Conservation (phyloP, 768 basidiomycete species). For the Termitomyces eurrhizus region DNA sequence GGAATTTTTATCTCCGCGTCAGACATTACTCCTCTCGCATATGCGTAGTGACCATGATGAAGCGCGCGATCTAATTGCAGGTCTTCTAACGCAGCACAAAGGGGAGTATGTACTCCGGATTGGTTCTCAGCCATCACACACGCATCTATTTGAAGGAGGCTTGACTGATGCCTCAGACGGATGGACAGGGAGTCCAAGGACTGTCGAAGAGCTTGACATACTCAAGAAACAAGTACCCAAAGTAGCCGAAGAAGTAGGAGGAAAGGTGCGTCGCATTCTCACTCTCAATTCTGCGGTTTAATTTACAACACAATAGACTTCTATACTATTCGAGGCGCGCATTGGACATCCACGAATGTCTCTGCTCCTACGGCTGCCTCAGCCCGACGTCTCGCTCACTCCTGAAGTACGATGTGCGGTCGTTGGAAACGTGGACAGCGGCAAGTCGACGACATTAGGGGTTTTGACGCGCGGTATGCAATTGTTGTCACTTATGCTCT, state of each 20-base stretch:
- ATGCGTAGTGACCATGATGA: constrained; percentile 39
- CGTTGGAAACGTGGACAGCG: constrained; percentile 92
- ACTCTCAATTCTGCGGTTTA: background rate
- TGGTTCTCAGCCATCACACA: constrained; percentile 60
- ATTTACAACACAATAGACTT: constrained; percentile 35
- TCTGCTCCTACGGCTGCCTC: constrained; percentile 69
- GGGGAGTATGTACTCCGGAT: constrained; percentile 78
- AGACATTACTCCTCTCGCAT: constrained; percentile 45
- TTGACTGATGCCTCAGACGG: constrained; percentile 40
- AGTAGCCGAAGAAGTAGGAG: constrained; percentile 73
- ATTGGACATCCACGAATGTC: constrained; percentile 51
- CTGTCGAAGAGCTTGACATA: constrained; percentile 46
- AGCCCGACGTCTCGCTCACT: constrained; percentile 69
- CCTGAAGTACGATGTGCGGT: constrained; percentile 95
- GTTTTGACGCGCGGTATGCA: constrained; percentile 85
- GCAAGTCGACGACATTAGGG: constrained; percentile 92
- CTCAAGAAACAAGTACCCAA: constrained; percentile 41
- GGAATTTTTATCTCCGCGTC: constrained; percentile 1
- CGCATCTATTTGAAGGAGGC: constrained; percentile 53
- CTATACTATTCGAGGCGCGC: constrained; percentile 46
- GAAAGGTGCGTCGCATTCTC: constrained; percentile 46
- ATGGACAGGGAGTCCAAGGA: constrained; percentile 52
- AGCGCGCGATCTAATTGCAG: constrained; percentile 63
- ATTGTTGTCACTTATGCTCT: constrained; percentile 4
- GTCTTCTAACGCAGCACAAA: constrained; percentile 58